Percentiles rank a stretch among this genome's conserved stretches.
Conservation (phyloP, 192 early-diverging fungal genomes). For the Coemansia sp. region DNA sequence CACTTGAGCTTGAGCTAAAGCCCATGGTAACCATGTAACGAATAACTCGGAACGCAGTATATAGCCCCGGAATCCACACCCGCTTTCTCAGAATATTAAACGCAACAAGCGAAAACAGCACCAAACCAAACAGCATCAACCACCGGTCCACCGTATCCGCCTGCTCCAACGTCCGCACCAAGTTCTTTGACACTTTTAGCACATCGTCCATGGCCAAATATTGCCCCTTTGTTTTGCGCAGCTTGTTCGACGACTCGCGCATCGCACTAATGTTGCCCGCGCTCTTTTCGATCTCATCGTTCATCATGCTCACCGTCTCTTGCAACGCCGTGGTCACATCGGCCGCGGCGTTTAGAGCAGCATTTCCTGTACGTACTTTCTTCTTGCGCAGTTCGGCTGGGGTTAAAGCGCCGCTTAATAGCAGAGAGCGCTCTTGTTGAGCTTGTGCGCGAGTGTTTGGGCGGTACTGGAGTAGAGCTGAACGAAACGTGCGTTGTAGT, state of each 20-base stretch:
- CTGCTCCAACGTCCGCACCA: conserved; percentile 42
- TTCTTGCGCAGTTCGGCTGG: conserved; percentile 46
- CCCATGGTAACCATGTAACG: conserved; percentile 17
- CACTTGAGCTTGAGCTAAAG: neutral
- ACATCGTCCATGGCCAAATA: conserved; percentile 41
- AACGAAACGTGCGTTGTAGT: conserved; percentile 32
- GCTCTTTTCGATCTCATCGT: conserved; percentile 54
- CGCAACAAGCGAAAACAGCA: conserved; percentile 39
- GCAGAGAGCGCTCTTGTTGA: conserved; percentile 32
- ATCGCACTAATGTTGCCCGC: conserved; percentile 35
- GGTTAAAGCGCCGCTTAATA: conserved; percentile 44
- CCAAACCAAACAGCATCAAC: conserved; percentile 47
- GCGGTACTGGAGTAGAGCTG: conserved; percentile 34
- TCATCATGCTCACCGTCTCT: conserved; percentile 55
- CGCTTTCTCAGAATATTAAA: conserved; percentile 53
- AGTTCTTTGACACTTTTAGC: conserved; percentile 31
- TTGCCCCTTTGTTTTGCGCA: conserved; percentile 31
- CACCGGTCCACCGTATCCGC: conserved; percentile 48
- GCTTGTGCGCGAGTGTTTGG: conserved; percentile 19
- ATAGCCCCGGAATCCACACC: conserved; percentile 51
- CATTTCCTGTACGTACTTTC: conserved; percentile 35
- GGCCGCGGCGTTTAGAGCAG: conserved; percentile 34
- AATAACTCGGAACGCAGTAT: conserved; percentile 21
- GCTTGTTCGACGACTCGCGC: conserved; percentile 35
- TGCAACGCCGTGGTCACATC: conserved; percentile 50